phyloP scores from a whole-genome alignment of 305 asterid species.

The Ajuga reptans region DNA sequence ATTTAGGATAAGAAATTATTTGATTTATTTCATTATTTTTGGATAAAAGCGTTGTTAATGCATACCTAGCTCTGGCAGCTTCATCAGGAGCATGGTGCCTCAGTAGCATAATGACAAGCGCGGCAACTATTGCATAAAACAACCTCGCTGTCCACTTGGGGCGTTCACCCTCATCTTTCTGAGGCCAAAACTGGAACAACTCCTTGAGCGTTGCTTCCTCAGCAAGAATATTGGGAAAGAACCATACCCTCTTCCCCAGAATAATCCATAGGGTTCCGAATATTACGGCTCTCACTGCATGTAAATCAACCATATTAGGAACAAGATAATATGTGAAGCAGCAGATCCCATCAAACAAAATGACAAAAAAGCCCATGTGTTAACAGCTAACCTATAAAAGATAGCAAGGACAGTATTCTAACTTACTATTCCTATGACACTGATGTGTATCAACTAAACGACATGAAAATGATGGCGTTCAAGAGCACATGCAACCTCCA shows the following conservation, averaged over 20 bases:
- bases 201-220: slow-evolving; percentile 98
- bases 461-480: not conserved
- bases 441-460: not conserved
- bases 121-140: slow-evolving; percentile 62
- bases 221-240: slow-evolving; percentile 96
- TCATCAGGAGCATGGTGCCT: slow-evolving; percentile 99
- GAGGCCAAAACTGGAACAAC: slow-evolving; percentile 96
- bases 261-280: slow-evolving; percentile 72
- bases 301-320: slow-evolving; percentile 21
- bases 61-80: slow-evolving; percentile 97
- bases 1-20: not conserved
- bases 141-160: slow-evolving; percentile 97
- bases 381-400: not conserved
- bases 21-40: not conserved
- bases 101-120: slow-evolving; percentile 56
- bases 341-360: not conserved
- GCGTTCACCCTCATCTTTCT: slow-evolving; percentile 83
- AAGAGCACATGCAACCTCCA: not conserved
- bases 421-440: not conserved
- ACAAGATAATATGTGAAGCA: not conserved
- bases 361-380: not conserved
- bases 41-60: not conserved
- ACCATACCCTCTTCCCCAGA: slow-evolving; percentile 87
- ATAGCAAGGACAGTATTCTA: not conserved
- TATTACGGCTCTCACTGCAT: slow-evolving; percentile 77